Evolutionary conservation across 345 rosid genomes (phyloP).

Genomic region (Conringia planisiliqua): DNA sequence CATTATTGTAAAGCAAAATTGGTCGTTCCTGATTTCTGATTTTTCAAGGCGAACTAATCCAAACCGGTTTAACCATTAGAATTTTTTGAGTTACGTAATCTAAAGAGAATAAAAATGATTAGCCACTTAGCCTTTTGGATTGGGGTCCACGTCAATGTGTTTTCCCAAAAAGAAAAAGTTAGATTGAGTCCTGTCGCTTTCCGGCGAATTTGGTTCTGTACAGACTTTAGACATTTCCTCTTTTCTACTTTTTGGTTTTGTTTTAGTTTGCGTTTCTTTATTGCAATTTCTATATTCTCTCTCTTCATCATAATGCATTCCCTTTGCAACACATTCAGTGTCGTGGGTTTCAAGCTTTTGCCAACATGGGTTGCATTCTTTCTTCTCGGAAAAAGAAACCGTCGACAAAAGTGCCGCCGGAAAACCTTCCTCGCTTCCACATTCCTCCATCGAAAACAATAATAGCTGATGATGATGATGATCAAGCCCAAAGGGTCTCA

Average conservation of each 20-base stretch:
- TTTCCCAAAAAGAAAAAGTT: background rate
- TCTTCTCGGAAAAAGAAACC: slow-evolving; percentile 20
- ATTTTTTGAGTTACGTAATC: background rate
- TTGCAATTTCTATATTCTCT: slow-evolving; percentile 24
- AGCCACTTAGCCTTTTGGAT: slow-evolving; percentile 7
- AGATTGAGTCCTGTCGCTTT: slow-evolving; percentile 18
- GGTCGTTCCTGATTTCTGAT: background rate
- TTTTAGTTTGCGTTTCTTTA: slow-evolving; percentile 16
- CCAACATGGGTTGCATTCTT: slow-evolving; percentile 22
- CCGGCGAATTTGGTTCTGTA: slow-evolving; percentile 33
- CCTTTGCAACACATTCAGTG: background rate
- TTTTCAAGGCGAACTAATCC: background rate
- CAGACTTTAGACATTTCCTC: background rate
- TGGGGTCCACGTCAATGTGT: background rate
- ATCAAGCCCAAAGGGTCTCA: background rate
- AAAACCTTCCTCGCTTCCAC: background rate
- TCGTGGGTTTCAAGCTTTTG: slow-evolving; percentile 15
- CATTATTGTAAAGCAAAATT: background rate
- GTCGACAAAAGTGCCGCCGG: slow-evolving; percentile 3
- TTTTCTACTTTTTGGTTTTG: background rate
- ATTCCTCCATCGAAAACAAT: slow-evolving; percentile 8
- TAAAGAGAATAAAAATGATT: slow-evolving; percentile 11
- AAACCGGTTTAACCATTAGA: background rate
- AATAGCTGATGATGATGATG: background rate
- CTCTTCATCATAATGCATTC: slow-evolving; percentile 8